Evolutionary conservation across 1,284 basidiomycete genomes (phyloP).

Genomic region (Cryptococcus hybrid): DNA sequence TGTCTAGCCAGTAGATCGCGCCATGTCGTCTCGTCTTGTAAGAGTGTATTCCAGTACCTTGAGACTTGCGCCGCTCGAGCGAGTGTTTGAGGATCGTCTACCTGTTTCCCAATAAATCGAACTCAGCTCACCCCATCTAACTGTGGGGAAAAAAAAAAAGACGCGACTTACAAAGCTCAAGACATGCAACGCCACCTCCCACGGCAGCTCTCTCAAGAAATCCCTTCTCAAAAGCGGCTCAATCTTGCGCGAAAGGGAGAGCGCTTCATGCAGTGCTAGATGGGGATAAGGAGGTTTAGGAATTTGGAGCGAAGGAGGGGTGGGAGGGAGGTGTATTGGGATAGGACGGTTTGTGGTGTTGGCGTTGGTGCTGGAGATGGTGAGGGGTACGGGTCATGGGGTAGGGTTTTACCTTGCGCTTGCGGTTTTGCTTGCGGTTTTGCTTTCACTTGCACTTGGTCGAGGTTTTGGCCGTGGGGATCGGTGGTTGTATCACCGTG

Average conservation of each 20-base stretch:
- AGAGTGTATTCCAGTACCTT: conserved; percentile 70
- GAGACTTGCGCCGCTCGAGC: conserved; percentile 71
- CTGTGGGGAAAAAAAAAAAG: no score
- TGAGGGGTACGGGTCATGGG: no score
- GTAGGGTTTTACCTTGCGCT: no score
- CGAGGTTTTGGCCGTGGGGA: no score
- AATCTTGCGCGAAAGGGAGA: conserved; percentile 71
- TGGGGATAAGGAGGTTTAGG: conserved; percentile 63
- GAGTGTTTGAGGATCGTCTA: conserved; percentile 78
- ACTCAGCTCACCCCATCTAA: neutral
- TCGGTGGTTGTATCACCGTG: no score
- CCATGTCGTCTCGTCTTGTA: conserved; percentile 85
- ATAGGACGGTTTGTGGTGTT: conserved; percentile 8
- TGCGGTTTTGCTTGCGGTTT: no score
- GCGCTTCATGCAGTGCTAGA: conserved; percentile 71
- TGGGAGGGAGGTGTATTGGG: conserved; percentile 23
- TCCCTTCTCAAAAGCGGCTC: conserved; percentile 81
- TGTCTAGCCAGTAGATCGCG: conserved; percentile 64
- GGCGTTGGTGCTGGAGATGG: no score
- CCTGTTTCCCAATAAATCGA: conserved; percentile 13
- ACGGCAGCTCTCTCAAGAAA: conserved; percentile 76
- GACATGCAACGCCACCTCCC: conserved; percentile 79
- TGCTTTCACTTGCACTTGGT: no score
- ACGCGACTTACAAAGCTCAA: conserved; percentile 59
- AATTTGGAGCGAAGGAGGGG: conserved; percentile 57